Percentiles rank a stretch among this genome's conserved stretches.
These are phyloP conservation scores for Starmerella geochares DNA, from an alignment of 805 yeast genomes.

Conservation along the genomic window DNA sequence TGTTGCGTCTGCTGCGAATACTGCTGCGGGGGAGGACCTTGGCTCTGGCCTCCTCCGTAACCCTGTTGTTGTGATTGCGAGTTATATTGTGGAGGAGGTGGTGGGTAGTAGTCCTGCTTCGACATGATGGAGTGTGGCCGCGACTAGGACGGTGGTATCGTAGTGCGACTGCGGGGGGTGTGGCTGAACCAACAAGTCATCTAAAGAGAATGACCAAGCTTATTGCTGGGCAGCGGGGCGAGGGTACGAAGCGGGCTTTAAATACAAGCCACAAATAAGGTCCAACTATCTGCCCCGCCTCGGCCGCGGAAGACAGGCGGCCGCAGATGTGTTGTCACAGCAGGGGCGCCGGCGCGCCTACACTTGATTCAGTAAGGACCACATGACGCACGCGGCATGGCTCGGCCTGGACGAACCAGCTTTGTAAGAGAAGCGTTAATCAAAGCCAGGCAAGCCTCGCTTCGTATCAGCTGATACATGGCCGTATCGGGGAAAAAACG, in stretches of 20 bases:
- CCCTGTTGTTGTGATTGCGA: constrained; percentile 5
- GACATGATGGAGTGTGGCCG: no score
- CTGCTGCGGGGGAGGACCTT: constrained; percentile 13
- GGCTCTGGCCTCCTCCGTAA: constrained; percentile 7
- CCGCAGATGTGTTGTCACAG: no score
- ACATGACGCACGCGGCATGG: no score
- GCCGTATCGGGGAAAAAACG: not conserved
- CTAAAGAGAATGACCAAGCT: not conserved
- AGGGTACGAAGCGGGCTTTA: not conserved
- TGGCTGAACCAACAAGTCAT: not conserved
- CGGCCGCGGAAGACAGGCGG: no score
- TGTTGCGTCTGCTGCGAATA: constrained; percentile 10
- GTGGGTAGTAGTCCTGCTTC: constrained; percentile 11
- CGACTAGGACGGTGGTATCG: no score
- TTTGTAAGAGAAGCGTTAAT: no score
- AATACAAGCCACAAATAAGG: not conserved
- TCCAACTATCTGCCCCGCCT: no score
- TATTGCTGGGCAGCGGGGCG: constrained; percentile 1
- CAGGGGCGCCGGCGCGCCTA: no score
- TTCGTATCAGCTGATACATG: no score
- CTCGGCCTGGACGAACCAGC: no score
- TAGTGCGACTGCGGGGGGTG: not conserved
- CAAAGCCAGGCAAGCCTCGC: no score
- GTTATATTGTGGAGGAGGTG: constrained; percentile 9
- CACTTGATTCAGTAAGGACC: no score